Evolutionary conservation across 345 rosid genomes (phyloP), one percentile per base, ranked within the genome.

Genomic region (Turritis glabra): DNA sequence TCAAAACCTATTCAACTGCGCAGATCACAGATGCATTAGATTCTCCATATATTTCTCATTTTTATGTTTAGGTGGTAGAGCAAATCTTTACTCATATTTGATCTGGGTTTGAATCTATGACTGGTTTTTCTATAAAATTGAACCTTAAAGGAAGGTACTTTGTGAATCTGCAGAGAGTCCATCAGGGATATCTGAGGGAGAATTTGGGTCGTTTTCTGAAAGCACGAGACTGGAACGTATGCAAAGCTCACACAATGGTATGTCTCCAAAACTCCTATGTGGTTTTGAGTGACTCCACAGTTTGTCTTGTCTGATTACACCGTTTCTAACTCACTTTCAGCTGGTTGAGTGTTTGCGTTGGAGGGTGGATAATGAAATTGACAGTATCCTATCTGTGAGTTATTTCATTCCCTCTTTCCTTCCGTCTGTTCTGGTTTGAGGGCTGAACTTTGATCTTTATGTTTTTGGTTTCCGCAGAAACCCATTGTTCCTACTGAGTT

Each of bases 221-320:
- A 81, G 99, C 99, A 48, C 82, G 99, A 77, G 97, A 95, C n/a
- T 89, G 92, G 88, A 83, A 89, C 81, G 88, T 92, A 51, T 29
- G 67, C 23, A 90, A 86, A 81, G 98, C 98, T 56, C 84, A 90
- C 80, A 78, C 82, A 85, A 90, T 95, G 99, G 99, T 95, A 67
- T 87, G 40, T 40, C 53, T 33, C 27, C 18, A 2, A 67, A 69
- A 75, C 62, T 14, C 47, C 55, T 25, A n/a, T 55, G 19, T 61
- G 40, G 30, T 51, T 51, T 47, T 79, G 19, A 57, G 68, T 30
- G 37, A 17, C 41, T 51, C 67, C 30, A 18, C 4, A 38, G 19
- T 26, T 14, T 7, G 29, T 56, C 19, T 69, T 55, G 64, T 77
- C 51, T 77, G 53, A 57, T 62, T 44, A 26, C 53, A 61, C 1